A percentile compares a stretch with the other conserved stretches of the same genome.
phyloP scores from a whole-genome alignment of 225 moss, liverwort and hornwort genomes.

The Polytrichum commune region DNA sequence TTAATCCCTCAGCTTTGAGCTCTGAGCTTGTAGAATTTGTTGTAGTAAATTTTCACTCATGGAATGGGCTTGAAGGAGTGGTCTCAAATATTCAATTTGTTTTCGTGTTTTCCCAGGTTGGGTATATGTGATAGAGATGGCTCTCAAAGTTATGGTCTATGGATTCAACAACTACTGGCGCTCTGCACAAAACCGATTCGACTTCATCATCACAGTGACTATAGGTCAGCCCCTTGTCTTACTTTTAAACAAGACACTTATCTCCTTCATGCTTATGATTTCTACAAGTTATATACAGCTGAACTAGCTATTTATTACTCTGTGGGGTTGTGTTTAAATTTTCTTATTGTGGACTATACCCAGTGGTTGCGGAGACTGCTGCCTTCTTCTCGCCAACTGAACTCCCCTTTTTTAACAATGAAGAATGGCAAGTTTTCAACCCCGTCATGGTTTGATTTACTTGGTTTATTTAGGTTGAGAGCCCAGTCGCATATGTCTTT shows the following conservation, averaged over 20 bases:
- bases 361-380: slow-evolving; percentile 81
- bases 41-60: neutral
- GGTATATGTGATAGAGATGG: slow-evolving; percentile 79
- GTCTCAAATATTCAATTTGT: neutral
- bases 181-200: slow-evolving; percentile 77
- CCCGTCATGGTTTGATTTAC: too few species aligned
- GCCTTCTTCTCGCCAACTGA: slow-evolving; percentile 57
- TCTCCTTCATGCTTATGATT: too few species aligned
- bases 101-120: slow-evolving; percentile 52
- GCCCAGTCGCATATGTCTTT: too few species aligned
- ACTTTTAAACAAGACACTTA: too few species aligned
- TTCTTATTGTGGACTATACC: slow-evolving; percentile 18
- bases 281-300: too few species aligned
- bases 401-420: slow-evolving; percentile 63
- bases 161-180: slow-evolving; percentile 93
- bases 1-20: neutral
- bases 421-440: slow-evolving; percentile 58
- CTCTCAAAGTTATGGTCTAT: slow-evolving; percentile 76
- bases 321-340: neutral
- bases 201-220: slow-evolving; percentile 84
- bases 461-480: too few species aligned
- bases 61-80: neutral
- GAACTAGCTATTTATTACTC: too few species aligned
- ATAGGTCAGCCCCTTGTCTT: slow-evolving; percentile 41
- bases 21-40: neutral